Evolutionary conservation across 2,329 filamentous ascomycete genomes (phyloP), one percentile per base, ranked within the genome.

Genomic region (Aspergillus sclerotialis): DNA sequence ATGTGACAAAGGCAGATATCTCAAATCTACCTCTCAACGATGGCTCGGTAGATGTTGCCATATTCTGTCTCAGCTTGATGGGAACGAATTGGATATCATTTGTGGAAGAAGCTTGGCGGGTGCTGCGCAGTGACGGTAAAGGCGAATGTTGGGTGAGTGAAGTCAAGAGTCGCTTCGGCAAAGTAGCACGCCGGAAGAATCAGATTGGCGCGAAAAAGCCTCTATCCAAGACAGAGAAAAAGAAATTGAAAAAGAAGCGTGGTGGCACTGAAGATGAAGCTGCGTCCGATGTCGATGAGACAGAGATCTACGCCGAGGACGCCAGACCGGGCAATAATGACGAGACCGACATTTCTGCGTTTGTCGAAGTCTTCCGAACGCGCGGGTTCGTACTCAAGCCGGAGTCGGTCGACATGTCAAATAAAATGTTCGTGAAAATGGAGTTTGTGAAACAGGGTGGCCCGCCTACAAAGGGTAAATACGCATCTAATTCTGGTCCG

Each of bases 341-440:
- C 36, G 84, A 90, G 58, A 95, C 89, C 0, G 89, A 95, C 53
- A 85, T 95, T 1, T 77, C 78, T 5, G 80, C 83, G 0, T 98
- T 98, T 55, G 76, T 96, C 5, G 82, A 89, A 33, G 87, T 90
- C 1, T 73, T 96, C 43, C 69, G 74, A 32, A 79, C 80, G 47
- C 73, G 89, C 13, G 92, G 92, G 0, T 95, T 98, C 53, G 70
- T 89, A n/a, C 72, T 95, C 18, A 82, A 83, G 49, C 76, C 77
- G 74, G 48, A 73, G 68, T 43, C 81, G 0, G 72, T 94, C 7
- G 88, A 98, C 65, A 67, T 93, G 52, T 76, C 75, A 36, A 98
- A 98, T 66, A 93, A 84, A 67, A 98, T 98, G 92, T 98, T 98
- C 68, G 90, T 96, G 48, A 86, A 83, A 66, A 90, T 98, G 87